These are phyloP conservation scores for Tolypocladium album DNA, from an alignment of 2,329 filamentous ascomycete species.

Conservation along the genomic window DNA sequence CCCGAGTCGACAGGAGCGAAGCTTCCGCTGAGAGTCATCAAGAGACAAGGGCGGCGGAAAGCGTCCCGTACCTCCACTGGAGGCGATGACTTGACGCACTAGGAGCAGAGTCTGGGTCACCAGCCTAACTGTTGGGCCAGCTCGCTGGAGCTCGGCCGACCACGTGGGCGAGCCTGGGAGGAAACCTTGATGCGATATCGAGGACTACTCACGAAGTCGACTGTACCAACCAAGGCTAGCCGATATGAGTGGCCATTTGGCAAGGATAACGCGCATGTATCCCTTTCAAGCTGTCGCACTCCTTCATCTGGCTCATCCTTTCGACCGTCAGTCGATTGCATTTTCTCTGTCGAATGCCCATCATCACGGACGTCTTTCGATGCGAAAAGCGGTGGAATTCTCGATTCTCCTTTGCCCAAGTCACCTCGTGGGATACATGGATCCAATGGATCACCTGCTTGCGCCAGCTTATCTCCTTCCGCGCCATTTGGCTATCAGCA, in stretches of 20 bases:
- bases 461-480: neutral
- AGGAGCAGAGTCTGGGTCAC: neutral
- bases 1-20: neutral
- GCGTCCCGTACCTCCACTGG: neutral
- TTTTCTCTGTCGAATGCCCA: neutral
- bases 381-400: neutral
- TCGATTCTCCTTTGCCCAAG: neutral
- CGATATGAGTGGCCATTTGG: neutral
- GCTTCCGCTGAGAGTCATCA: slow-evolving; percentile 4
- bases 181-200: slow-evolving; percentile 7
- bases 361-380: neutral
- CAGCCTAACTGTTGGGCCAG: slow-evolving; percentile 3
- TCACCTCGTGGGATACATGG: neutral
- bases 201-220: slow-evolving; percentile 4
- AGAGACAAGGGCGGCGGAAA: slow-evolving; percentile 3
- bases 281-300: neutral
- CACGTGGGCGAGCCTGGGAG: slow-evolving; percentile 4
- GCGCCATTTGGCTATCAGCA: neutral
- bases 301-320: neutral
- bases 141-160: slow-evolving; percentile 3
- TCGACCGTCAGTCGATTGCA: neutral
- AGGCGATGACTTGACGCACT: neutral
- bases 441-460: neutral
- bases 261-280: neutral
- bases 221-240: neutral